Percentiles rank a stretch among this genome's conserved stretches.
Conservation (phyloP, 371 early-diverging fungal species). For the Rhizopus delemar region DNA sequence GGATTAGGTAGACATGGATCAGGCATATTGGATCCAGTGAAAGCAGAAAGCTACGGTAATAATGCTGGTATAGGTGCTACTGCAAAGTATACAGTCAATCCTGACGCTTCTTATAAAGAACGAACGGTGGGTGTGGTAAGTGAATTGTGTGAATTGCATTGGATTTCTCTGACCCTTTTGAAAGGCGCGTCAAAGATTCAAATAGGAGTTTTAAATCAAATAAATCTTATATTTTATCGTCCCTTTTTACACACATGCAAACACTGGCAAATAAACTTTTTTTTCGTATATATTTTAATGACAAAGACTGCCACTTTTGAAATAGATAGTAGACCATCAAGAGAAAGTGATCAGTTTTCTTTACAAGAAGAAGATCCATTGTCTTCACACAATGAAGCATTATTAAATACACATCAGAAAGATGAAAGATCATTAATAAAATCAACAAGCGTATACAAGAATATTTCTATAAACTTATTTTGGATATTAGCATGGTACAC, state of each 20-base stretch:
- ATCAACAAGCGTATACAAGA: not conserved
- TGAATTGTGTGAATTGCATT: not conserved
- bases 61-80: slow-evolving; percentile 34
- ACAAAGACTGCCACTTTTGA: not conserved
- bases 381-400: slow-evolving; percentile 24
- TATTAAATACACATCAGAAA: slow-evolving; percentile 15
- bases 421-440: slow-evolving; percentile 8
- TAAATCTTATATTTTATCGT: not conserved
- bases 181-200: slow-evolving; percentile 2
- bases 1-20: slow-evolving; percentile 44
- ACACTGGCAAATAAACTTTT: not conserved
- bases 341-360: slow-evolving; percentile 24
- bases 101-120: not conserved
- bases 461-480: slow-evolving; percentile 36
- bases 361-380: slow-evolving; percentile 31
- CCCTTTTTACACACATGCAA: not conserved
- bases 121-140: not conserved
- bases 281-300: not conserved
- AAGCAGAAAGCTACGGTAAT: slow-evolving; percentile 44
- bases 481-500: slow-evolving; percentile 51
- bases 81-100: not conserved
- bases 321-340: slow-evolving; percentile 13
- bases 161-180: not conserved
- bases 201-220: slow-evolving; percentile 1
- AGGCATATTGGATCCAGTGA: slow-evolving; percentile 46